Base-by-base conservation (phyloP, 2,329 filamentous ascomycete genomes). In the Curvularia hawaiiensis region DNA sequence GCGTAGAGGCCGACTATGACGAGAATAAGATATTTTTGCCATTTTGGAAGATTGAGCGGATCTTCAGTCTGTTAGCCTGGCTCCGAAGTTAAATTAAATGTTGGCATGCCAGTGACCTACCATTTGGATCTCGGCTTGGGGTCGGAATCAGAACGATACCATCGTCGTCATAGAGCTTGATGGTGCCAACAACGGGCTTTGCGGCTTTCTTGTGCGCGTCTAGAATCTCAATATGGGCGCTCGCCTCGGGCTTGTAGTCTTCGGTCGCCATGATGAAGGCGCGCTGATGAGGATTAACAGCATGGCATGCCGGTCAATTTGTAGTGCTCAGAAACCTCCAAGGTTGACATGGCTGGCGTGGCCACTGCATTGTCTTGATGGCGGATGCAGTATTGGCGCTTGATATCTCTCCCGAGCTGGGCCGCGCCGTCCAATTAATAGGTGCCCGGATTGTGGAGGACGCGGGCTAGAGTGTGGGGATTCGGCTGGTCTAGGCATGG, bases 81-180 rank as follows among this genome's bases (percentile, higher is more conserved):
- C 20, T 8, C 26, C 41, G 8, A 18, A 16, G 41, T 8, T 20
- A 26, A 18, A 18, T 5, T 1, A n/a, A 26, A 35, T 38, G 11
- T 18, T 9, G 35, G n/a, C 14, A 16, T 41, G 41, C 1, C 22
- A 26, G 31, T 39, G 7, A 26, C 56, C 31, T 44, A 61, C 59
- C 59, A 7, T 59, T 61, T 20, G 59, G 56, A 52, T 61, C 59
- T 20, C 39, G 48, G 35, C 28, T 59, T 9, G 59, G 59, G 7
- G 59, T 61, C 9, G 59, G 59, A 26, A 61, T 59, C 31, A 61
- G 56, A n/a, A 59, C 56, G 12, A 59, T 61, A 41, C 56, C 53
- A 9, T 52, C 56, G 24, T 59, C 59, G 22, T 56, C 56, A 41
- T 39, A 56, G 7, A 61, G 38, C 28, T 26, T 59, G 33, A 59